Evolutionary conservation across 495 filamentous ascomycete species (phyloP), one percentile per base, ranked within the genome.

Genomic region (Paragyromitra xinjiangensis): DNA sequence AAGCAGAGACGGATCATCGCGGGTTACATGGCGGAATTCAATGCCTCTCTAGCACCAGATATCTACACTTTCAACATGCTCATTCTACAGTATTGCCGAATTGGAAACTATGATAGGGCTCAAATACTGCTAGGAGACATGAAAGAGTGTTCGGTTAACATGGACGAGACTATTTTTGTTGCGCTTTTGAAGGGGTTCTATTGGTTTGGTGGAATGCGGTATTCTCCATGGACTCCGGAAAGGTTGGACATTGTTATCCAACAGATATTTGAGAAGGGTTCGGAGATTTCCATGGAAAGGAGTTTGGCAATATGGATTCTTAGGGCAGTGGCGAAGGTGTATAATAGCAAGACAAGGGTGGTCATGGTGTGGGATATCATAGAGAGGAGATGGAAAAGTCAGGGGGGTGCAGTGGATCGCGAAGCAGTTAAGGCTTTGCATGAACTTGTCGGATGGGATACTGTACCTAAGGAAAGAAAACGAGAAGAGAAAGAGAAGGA

Each of bases 141-240:
- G 91, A 85, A 85, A 58, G 69, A 77, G 51, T 88, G 87, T 71
- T 78, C 85, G 7, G 83, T 93, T 37, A 86, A 86, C 1, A 77
- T 91, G 42, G 86, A 92, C 69, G 89, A 88, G 40, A 85, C 86
- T 45, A 87, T 92, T 42, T 93, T 91, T 78, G 83, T 90, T 58
- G 85, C 87, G 4, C 85, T 97, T 29, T 90, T 97, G 80, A 89
- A 91, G 73, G 92, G 91, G 5, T 97, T 97, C 82, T 85, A 86
- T 58, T 81, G 82, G n/a, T 89, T 94, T 82, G 93, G 93, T 19
- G 88, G 89, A n/a, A 83, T 85, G 34, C 65, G 80, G 6, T 87
- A 88, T 74, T 89, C 88, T 12, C 81, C 88, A 6, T 95, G 92
- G 94, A 91, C 88, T 62, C 84, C 85, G 19, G 83, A 86, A 75